Evolutionary conservation across 306 rosid species (phyloP).

Genomic region (Myrica gale): DNA sequence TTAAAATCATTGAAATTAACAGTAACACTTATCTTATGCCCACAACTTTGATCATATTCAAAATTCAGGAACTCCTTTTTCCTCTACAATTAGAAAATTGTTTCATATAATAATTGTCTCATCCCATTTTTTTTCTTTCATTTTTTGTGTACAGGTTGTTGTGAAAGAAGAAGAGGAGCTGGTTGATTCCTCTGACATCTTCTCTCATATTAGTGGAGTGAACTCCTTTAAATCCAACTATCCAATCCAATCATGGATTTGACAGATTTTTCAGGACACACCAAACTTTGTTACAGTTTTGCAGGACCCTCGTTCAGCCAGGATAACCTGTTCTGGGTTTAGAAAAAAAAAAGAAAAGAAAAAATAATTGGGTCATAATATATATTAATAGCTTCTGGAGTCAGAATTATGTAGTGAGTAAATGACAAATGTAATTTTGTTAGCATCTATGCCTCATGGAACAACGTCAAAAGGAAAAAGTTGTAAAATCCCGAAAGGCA

Average conservation of each 20-base stretch:
- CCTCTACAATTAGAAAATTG: constrained; percentile 15
- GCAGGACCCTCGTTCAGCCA: constrained; percentile 56
- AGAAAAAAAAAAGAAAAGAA: constrained; percentile 24
- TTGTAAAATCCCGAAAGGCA: constrained; percentile 27
- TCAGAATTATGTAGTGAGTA: constrained; percentile 40
- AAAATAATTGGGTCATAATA: constrained; percentile 58
- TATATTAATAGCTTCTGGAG: constrained; percentile 39
- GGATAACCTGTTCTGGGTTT: constrained; percentile 36
- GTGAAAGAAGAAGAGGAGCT: constrained; percentile 91
- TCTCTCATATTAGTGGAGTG: constrained; percentile 98
- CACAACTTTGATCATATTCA: background rate
- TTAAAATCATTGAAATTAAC: background rate
- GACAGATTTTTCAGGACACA: constrained; percentile 25
- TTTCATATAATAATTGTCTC: constrained; percentile 21
- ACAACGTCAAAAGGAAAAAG: constrained; percentile 25
- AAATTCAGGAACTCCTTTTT: constrained; percentile 29
- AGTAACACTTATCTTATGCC: constrained; percentile 15
- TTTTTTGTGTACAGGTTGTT: constrained; percentile 71
- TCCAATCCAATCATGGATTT: constrained; percentile 89
- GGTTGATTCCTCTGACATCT: constrained; percentile 95
- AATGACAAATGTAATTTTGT: constrained; percentile 42
- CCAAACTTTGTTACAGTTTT: constrained; percentile 49
- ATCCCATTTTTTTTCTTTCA: constrained; percentile 1
- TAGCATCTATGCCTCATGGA: constrained; percentile 35
- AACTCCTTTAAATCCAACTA: constrained; percentile 95